Percentiles rank a stretch among this genome's conserved stretches.
These are phyloP conservation scores for Scolecobasidium constrictum DNA, from an alignment of 2,329 filamentous ascomycete genomes.

Conservation along the genomic window DNA sequence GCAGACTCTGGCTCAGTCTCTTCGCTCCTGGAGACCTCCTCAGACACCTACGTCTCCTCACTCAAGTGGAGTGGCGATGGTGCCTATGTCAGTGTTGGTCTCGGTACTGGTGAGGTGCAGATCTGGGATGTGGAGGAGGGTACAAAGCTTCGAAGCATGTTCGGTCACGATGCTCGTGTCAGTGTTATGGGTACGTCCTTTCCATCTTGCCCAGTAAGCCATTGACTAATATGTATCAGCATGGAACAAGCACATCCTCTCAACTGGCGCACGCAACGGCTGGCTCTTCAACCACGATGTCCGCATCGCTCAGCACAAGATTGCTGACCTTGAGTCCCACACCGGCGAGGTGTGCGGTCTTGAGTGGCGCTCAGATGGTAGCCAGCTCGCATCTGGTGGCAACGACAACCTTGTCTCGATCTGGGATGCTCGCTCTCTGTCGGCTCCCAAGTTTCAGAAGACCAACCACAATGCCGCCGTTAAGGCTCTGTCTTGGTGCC, in stretches of 20 bases:
- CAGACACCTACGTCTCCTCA: slow-evolving; percentile 93
- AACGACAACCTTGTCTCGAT: slow-evolving; percentile 99
- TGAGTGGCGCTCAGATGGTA: slow-evolving; percentile 93
- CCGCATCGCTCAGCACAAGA: slow-evolving; percentile 93
- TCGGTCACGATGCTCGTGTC: slow-evolving; percentile 90
- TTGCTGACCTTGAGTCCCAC: slow-evolving; percentile 92
- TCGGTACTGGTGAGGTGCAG: slow-evolving; percentile 92
- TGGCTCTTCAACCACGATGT: slow-evolving; percentile 98
- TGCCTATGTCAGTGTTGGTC: slow-evolving; percentile 88
- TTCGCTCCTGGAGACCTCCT: slow-evolving; percentile 74
- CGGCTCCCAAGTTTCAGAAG: slow-evolving; percentile 97
- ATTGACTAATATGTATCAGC: slow-evolving; percentile 29
- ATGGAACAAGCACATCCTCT: slow-evolving; percentile 97
- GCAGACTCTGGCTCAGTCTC: slow-evolving; percentile 84
- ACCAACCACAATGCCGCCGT: slow-evolving; percentile 98
- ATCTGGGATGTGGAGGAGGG: slow-evolving; percentile 98
- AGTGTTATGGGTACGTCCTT: slow-evolving; percentile 59
- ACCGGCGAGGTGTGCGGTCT: slow-evolving; percentile 96
- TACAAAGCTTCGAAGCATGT: slow-evolving; percentile 95
- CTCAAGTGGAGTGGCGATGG: slow-evolving; percentile 99
- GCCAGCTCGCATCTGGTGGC: slow-evolving; percentile 91
- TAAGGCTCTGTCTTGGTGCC: slow-evolving; percentile 97
- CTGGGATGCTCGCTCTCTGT: slow-evolving; percentile 91
- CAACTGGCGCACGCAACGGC: slow-evolving; percentile 86
- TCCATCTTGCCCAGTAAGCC: not conserved